A percentile compares a stretch with the other conserved stretches of the same genome.
phyloP scores from a whole-genome alignment of 371 early-diverging fungal genomes.

The Mortierella sp. region DNA sequence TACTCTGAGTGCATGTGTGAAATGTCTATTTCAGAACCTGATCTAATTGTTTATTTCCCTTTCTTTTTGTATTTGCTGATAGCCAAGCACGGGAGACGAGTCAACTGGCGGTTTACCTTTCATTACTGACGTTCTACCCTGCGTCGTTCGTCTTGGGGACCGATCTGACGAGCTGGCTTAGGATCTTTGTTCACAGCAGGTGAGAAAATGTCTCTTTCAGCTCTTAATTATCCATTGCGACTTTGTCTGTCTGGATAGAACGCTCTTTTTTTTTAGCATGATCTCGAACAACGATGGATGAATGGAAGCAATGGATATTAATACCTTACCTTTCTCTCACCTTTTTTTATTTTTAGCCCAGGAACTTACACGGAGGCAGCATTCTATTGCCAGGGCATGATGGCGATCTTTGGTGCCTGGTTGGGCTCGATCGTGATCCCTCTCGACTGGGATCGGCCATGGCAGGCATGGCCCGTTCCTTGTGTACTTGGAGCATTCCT shows the following conservation, averaged over 20 bases:
- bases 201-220: not conserved
- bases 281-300: not conserved
- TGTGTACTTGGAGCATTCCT: constrained; percentile 58
- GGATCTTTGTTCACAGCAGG: constrained; percentile 52
- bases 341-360: constrained; percentile 24
- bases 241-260: not conserved
- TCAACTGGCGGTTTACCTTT: constrained; percentile 41
- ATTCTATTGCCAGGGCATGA: constrained; percentile 53
- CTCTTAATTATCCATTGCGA: not conserved
- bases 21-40: not conserved
- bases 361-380: constrained; percentile 46
- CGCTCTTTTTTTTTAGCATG: not conserved
- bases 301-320: not conserved
- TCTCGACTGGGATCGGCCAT: constrained; percentile 64
- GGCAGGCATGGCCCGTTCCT: constrained; percentile 66
- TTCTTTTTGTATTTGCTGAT: not conserved
- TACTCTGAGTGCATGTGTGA: not conserved
- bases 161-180: constrained; percentile 41
- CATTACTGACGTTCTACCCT: constrained; percentile 51
- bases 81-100: constrained; percentile 51
- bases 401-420: constrained; percentile 62
- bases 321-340: not conserved
- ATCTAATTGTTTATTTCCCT: not conserved
- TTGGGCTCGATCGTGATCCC: constrained; percentile 63
- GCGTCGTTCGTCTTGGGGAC: constrained; percentile 49